These are phyloP conservation scores for Puccinia hordei DNA, from an alignment of 1,284 basidiomycete species.

Conservation along the genomic window DNA sequence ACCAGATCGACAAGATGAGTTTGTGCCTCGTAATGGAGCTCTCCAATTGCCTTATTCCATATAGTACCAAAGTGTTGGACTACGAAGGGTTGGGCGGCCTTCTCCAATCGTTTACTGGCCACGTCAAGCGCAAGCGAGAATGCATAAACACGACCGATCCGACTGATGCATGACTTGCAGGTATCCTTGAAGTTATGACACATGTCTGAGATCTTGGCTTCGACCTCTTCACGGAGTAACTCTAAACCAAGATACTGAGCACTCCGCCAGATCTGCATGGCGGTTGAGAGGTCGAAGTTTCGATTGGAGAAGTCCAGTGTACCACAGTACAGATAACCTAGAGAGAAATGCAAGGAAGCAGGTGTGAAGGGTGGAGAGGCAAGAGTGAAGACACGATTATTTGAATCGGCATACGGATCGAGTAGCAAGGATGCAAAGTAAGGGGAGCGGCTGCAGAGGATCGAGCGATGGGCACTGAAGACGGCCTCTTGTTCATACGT, in stretches of 20 bases:
- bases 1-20: constrained; percentile 72
- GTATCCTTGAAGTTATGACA: constrained; percentile 48
- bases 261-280: constrained; percentile 82
- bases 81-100: constrained; percentile 72
- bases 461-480: constrained; percentile 88
- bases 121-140: constrained; percentile 76
- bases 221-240: constrained; percentile 75
- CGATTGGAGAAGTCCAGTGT: constrained; percentile 89
- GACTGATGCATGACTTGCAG: constrained; percentile 40
- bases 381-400: constrained; percentile 67
- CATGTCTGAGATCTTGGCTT: constrained; percentile 65
- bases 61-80: constrained; percentile 79
- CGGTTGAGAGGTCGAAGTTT: constrained; percentile 86
- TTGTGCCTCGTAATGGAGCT: constrained; percentile 69
- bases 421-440: constrained; percentile 80
- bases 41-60: constrained; percentile 79
- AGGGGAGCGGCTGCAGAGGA: constrained; percentile 81
- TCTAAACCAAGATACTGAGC: constrained; percentile 78
- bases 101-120: constrained; percentile 70
- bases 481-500: constrained; percentile 63
- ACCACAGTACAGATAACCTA: constrained; percentile 91
- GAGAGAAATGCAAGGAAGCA: constrained; percentile 87
- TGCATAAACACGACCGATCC: constrained; percentile 71
- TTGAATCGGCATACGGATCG: constrained; percentile 59
- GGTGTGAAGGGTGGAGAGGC: constrained; percentile 93